These are phyloP conservation scores for Andrographis paniculata DNA, from an alignment of 305 asterid genomes.

Conservation along the genomic window DNA sequence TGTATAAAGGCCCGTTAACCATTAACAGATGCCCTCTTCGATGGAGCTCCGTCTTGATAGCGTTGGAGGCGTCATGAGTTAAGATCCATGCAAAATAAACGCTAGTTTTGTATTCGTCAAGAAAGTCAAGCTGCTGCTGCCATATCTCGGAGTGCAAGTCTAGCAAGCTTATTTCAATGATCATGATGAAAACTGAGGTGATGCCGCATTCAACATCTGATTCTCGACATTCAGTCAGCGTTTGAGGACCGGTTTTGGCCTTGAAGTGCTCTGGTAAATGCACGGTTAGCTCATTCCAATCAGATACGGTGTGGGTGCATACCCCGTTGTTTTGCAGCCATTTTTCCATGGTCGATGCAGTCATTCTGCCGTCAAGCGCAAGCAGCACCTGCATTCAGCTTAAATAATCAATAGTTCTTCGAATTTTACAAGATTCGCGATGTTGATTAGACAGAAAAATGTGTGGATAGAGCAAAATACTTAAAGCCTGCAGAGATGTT, in stretches of 20 bases:
- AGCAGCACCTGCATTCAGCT: constrained; percentile 68
- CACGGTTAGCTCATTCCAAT: constrained; percentile 72
- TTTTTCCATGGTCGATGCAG: constrained; percentile 38
- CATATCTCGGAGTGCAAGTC: constrained; percentile 69
- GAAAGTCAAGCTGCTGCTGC: constrained; percentile 74
- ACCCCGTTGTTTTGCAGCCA: constrained; percentile 66
- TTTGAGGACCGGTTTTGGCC: constrained; percentile 16
- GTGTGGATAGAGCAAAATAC: background rate
- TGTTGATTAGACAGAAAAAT: background rate
- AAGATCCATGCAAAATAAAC: constrained; percentile 78
- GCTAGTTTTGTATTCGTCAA: constrained; percentile 38
- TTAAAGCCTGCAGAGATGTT: too few relatives aligned
- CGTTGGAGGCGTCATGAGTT: constrained; percentile 54
- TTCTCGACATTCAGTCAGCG: constrained; percentile 23
- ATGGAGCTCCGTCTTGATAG: constrained; percentile 64
- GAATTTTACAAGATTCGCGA: background rate
- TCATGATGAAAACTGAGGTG: constrained; percentile 31
- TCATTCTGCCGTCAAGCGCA: constrained; percentile 74
- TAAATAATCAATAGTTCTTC: constrained; percentile 16
- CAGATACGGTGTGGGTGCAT: constrained; percentile 51
- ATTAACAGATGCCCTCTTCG: constrained; percentile 56
- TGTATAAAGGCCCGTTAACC: constrained; percentile 75
- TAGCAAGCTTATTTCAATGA: constrained; percentile 64
- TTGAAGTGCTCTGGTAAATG: constrained; percentile 39
- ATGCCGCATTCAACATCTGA: constrained; percentile 16